Evolutionary conservation across 768 basidiomycete species (phyloP).

Genomic region (Boletus rubroflammeus): DNA sequence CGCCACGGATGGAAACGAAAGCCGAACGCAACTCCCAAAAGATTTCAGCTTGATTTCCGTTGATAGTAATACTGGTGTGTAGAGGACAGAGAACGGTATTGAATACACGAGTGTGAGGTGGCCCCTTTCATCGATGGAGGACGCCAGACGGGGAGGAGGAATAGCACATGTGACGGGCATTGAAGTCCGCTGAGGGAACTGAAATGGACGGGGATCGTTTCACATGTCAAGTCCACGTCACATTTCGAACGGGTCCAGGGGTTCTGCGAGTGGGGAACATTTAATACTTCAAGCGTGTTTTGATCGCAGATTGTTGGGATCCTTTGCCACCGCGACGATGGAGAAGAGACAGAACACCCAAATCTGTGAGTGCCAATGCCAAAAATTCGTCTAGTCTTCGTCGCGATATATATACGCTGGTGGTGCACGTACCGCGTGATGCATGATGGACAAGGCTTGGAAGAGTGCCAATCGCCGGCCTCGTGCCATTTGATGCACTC

Average conservation of each 20-base stretch:
- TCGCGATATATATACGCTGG: no score
- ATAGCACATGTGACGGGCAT: not conserved
- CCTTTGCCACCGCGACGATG: not conserved
- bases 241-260: not conserved
- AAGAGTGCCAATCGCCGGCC: not conserved
- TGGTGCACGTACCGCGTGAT: not conserved
- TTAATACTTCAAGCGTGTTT: not conserved
- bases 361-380: not conserved
- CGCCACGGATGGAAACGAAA: not conserved
- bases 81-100: not conserved
- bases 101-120: no score
- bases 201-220: not conserved
- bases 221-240: not conserved
- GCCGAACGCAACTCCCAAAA: not conserved
- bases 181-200: not conserved
- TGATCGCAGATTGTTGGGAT: not conserved
- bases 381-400: not conserved
- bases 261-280: not conserved
- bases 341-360: not conserved
- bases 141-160: not conserved
- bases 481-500: conserved; percentile 2
- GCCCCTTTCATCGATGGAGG: not conserved
- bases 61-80: not conserved
- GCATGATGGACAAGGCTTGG: not conserved
- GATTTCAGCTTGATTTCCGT: not conserved